Conservation (phyloP, 352 stramenopile genomes). For the Globisporangium nodosum region DNA sequence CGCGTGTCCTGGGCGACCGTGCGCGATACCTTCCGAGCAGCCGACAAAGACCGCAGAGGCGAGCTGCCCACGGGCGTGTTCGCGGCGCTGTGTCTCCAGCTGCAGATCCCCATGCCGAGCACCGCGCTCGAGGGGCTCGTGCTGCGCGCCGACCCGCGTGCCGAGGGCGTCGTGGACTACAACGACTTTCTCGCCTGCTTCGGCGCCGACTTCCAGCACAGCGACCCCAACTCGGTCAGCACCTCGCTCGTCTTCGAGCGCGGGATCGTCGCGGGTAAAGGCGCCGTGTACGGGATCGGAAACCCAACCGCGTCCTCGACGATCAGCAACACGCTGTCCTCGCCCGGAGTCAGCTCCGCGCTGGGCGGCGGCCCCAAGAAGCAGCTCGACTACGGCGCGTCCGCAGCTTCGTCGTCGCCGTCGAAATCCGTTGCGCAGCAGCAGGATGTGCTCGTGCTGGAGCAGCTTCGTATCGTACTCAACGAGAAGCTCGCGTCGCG, state of each 20-base stretch:
- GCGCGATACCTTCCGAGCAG: conserved; percentile 41
- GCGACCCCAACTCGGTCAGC: conserved; percentile 57
- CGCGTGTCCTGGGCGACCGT: conserved; percentile 48
- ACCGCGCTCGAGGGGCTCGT: conserved; percentile 39
- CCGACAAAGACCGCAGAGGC: conserved; percentile 29
- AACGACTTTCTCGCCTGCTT: conserved; percentile 61
- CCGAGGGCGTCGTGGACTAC: conserved; percentile 40
- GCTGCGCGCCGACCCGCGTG: conserved; percentile 17
- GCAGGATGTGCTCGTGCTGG: conserved; percentile 34
- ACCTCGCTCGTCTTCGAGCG: conserved; percentile 52
- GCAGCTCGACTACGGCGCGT: neutral
- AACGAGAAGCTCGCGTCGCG: conserved; percentile 43
- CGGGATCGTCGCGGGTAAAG: conserved; percentile 14
- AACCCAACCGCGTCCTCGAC: neutral
- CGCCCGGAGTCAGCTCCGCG: conserved; percentile 32
- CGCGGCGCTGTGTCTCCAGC: conserved; percentile 24
- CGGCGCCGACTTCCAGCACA: conserved; percentile 54
- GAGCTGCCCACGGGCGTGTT: conserved; percentile 37
- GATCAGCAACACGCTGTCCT: conserved; percentile 39
- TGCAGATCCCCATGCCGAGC: conserved; percentile 25
- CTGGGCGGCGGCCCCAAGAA: conserved; percentile 20
- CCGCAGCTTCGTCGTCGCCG: conserved; percentile 1
- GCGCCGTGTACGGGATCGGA: conserved; percentile 11
- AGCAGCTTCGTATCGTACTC: conserved; percentile 58
- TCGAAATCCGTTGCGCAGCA: neutral